Evolutionary conservation across 148 eudicot species (phyloP).

Genomic region (Oxyria digyna): DNA sequence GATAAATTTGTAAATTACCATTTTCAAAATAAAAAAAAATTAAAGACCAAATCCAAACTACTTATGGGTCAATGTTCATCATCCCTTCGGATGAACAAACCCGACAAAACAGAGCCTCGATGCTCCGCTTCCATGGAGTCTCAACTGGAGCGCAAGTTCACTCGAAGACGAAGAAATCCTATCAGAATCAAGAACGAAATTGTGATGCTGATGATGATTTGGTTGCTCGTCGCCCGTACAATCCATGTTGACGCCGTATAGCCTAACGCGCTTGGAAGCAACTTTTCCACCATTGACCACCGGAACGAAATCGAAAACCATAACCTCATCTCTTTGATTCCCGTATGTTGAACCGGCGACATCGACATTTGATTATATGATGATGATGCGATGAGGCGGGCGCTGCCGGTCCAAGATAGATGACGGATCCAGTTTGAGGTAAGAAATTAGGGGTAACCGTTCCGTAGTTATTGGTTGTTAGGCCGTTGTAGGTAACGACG

Average conservation of each 20-base stretch:
- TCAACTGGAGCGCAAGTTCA: not conserved
- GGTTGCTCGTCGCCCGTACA: not conserved
- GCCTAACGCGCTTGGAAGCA: slow-evolving; percentile 7
- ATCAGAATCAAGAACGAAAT: not conserved
- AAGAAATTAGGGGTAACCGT: slow-evolving; percentile 1
- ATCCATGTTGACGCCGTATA: slow-evolving; percentile 8
- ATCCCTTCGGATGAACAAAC: too few species aligned
- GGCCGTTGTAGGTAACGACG: not conserved
- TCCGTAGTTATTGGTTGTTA: slow-evolving; percentile 3
- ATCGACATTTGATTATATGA: not conserved
- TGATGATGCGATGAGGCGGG: too few species aligned
- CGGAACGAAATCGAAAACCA: slow-evolving; percentile 2
- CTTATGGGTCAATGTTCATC: too few species aligned
- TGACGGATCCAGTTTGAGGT: not conserved
- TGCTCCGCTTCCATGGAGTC: not conserved
- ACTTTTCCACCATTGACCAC: slow-evolving; percentile 6
- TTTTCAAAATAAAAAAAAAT: too few species aligned
- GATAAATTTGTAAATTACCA: too few species aligned
- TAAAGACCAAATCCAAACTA: too few species aligned
- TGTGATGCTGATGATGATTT: not conserved
- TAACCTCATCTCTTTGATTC: not conserved
- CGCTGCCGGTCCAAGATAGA: not conserved
- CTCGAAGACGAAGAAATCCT: not conserved
- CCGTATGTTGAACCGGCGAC: not conserved
- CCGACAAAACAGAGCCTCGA: too few species aligned